Base-by-base conservation (phyloP, 2,329 filamentous ascomycete genomes). In the Pseudogymnoascus sp. region DNA sequence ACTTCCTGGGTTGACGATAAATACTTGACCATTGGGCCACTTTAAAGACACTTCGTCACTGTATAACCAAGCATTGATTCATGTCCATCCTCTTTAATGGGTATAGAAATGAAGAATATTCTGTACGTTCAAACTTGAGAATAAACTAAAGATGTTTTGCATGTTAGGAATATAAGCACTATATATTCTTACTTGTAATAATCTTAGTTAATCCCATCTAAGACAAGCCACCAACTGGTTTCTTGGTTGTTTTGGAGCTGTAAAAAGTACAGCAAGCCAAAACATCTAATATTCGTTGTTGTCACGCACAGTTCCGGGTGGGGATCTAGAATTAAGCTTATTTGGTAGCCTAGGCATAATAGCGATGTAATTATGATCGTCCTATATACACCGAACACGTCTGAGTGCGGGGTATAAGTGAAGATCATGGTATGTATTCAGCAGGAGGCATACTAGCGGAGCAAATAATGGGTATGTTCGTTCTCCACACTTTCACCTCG, bases 1-100 rank as follows among this genome's bases (percentile, higher is more conserved):
- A 78, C 75, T 3, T 70, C 73, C 6, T 79, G 77, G 75, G 70
- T 79, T 37, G 77, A 79, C 56, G 71, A 73, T 70, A 72, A 70
- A 34, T 40, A 40, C 37, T 40, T 40, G 37, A 16, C n/a, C 3
- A 40, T 40, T 16, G n/a, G n/a, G 7, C 37, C 37, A 40, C 37
- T 40, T 11, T 37, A 37, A 14, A 37, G 34, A 12, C 11, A 14
- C 12, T 12, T 37, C 3, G 34, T 21, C 21, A 21, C 21, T 21
- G 1, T 21, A 21, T 21, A 21, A 21, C 21, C 21, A 21, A 21
- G 21, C 21, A 21, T 21, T 21, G 21, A 21, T 21, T 21, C 3
- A 21, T 21, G 21, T 21, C 21, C 21, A 21, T 21, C 2, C 21
- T 21, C 3, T 21, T 21, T n/a, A n/a, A n/a, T n/a, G n/a, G 21